phyloP scores from a whole-genome alignment of 306 rosid species.

The Geum urbanum region DNA sequence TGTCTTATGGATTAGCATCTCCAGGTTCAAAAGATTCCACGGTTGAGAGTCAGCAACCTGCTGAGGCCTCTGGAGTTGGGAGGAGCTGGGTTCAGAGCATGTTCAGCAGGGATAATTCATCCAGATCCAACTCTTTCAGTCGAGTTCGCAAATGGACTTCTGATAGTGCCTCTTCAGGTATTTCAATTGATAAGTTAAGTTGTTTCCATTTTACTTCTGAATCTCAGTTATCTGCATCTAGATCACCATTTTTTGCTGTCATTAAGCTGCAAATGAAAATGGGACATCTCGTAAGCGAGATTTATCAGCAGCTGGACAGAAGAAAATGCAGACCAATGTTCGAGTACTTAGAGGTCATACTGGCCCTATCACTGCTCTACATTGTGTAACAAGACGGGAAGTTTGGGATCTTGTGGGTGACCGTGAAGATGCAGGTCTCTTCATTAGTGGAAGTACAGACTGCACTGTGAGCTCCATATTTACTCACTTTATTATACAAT shows the following conservation, averaged over 20 bases:
- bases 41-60: constrained; percentile 79
- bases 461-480: constrained; percentile 58
- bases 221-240: constrained; percentile 14
- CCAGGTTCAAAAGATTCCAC: constrained; percentile 68
- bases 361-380: constrained; percentile 91
- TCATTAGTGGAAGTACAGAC: constrained; percentile 96
- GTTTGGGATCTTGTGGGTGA: constrained; percentile 99
- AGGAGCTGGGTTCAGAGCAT: constrained; percentile 99
- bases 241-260: constrained; percentile 16
- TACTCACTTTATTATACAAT: constrained; percentile 15
- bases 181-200: constrained; percentile 20
- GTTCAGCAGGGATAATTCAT: constrained; percentile 77
- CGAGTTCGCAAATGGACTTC: constrained; percentile 86
- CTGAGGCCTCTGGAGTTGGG: constrained; percentile 85
- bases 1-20: constrained; percentile 65
- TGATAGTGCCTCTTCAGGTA: constrained; percentile 65
- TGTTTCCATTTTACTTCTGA: constrained; percentile 8
- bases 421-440: constrained; percentile 99
- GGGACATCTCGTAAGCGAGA: constrained; percentile 77
- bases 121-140: constrained; percentile 72
- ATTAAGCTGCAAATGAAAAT: constrained; percentile 49
- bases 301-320: constrained; percentile 61
- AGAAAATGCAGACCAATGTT: constrained; percentile 89
- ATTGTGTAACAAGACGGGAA: constrained; percentile 95
- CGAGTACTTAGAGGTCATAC: constrained; percentile 93